These are phyloP conservation scores for Colletotrichum camelliae DNA, from an alignment of 2,329 filamentous ascomycete species.

Conservation along the genomic window DNA sequence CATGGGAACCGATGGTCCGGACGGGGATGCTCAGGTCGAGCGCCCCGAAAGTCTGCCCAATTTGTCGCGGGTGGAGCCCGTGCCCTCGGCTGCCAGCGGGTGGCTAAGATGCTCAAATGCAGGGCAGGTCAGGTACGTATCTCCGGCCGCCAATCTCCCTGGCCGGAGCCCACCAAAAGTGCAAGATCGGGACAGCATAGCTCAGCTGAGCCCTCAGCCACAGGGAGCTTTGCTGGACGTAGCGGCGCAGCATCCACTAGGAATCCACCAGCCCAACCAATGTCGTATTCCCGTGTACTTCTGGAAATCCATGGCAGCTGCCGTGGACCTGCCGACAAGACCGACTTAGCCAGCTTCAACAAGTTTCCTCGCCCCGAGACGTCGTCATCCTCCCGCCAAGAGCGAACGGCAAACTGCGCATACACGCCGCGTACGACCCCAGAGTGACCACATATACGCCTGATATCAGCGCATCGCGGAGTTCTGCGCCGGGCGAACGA, in stretches of 20 bases:
- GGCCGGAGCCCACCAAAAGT: neutral
- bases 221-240: constrained; percentile 20
- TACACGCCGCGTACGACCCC: constrained; percentile 8
- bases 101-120: neutral
- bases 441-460: neutral
- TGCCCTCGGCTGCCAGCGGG: constrained; percentile 7
- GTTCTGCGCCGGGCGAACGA: neutral
- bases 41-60: constrained; percentile 9
- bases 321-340: constrained; percentile 4
- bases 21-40: neutral
- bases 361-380: constrained; percentile 1
- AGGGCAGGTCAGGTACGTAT: neutral
- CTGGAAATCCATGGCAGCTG: constrained; percentile 12
- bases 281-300: constrained; percentile 19
- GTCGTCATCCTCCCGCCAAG: constrained; percentile 21
- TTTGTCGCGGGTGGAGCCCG: neutral
- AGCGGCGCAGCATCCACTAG: constrained; percentile 22
- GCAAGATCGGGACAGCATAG: constrained; percentile 2
- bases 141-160: neutral
- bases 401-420: constrained; percentile 4
- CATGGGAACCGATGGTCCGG: neutral
- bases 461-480: neutral
- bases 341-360: constrained; percentile 3
- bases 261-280: constrained; percentile 22
- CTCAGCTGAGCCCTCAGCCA: constrained; percentile 23